Evolutionary conservation across 495 filamentous ascomycete genomes (phyloP).

Genomic region (Penicillium salamii): DNA sequence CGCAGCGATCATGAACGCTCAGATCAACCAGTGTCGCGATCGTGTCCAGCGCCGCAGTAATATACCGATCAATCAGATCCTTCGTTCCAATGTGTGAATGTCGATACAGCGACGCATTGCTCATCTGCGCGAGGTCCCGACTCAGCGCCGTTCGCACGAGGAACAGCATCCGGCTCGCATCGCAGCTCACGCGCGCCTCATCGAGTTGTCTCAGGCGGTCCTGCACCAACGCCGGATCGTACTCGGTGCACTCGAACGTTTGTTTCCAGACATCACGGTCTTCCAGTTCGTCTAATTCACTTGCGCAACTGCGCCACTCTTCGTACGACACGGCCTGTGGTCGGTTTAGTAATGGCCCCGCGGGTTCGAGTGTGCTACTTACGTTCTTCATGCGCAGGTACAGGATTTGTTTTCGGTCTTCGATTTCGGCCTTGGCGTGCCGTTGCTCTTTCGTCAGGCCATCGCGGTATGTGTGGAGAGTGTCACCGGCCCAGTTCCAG

Average conservation of each 20-base stretch:
- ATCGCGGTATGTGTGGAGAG: constrained; percentile 51
- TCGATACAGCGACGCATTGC: constrained; percentile 75
- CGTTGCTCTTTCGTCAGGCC: constrained; percentile 55
- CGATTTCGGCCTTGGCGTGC: constrained; percentile 42
- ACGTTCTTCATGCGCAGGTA: constrained; percentile 62
- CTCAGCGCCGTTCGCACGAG: constrained; percentile 77
- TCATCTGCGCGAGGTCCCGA: constrained; percentile 82
- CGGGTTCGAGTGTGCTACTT: constrained; percentile 11
- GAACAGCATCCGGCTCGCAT: constrained; percentile 74
- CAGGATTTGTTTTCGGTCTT: constrained; percentile 62
- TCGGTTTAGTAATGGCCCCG: constrained; percentile 6
- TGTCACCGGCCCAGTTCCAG: constrained; percentile 45
- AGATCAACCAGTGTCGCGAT: constrained; percentile 67
- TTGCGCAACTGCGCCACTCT: constrained; percentile 63
- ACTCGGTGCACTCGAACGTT: constrained; percentile 62
- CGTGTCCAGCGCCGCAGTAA: constrained; percentile 70
- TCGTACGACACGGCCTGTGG: constrained; percentile 57
- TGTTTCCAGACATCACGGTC: constrained; percentile 80
- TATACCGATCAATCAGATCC: constrained; percentile 79
- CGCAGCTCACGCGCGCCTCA: constrained; percentile 68
- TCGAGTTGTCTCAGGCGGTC: constrained; percentile 70
- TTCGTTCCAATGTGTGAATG: constrained; percentile 88
- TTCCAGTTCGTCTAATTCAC: constrained; percentile 77
- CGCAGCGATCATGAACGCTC: constrained; percentile 51
- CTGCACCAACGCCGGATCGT: constrained; percentile 65